Base-by-base conservation (phyloP, 2,329 filamentous ascomycete genomes). In the Aureobasidium sp. region DNA sequence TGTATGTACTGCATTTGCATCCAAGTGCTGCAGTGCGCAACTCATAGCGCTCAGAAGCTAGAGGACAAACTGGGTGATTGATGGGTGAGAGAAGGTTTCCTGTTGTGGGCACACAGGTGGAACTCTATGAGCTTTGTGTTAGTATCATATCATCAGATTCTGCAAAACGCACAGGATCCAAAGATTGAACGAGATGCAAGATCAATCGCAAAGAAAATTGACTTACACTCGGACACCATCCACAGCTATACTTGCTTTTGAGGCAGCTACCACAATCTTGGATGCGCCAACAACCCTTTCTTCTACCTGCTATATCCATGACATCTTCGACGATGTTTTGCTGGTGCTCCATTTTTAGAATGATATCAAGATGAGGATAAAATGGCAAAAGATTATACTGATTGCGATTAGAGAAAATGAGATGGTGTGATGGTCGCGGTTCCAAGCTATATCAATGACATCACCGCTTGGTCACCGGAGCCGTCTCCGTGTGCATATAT, bases 1-100 rank as follows among this genome's bases (percentile, higher is more conserved):
- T 79, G 8, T 76, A 76, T 7, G 77, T 79, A 0, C 77, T 79
- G 53, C 77, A 77, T 57, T 75, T 73, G 64, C 78, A 80, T 24
- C 78, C 78, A 0, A 79, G 67, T 6, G 76, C 71, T 20, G 69
- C 68, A 10, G 77, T 79, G 2, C 78, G 73, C 7, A 80, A 70
- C 64, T 80, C 78, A 63, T 75, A 80, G 55, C 77, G 72, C 67
- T 79, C 78, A 60, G 74, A 73, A 44, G 73, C 71, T 8, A 74
- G 65, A 4, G 72, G 72, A 57, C 72, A 74, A 29, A 70, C 65
- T 24, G 66, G 59, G 9, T 73, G 46, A 50, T 71, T 69, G 13
- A 78, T 65, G 1, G 78, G 77, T 1, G 74, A 70, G 24, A 78
- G 70, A 1, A 78, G 71, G 15, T 73, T 74, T 50, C 29, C 29